These are phyloP conservation scores for Candida gorgasii DNA, from an alignment of 805 yeast species.

Conservation along the genomic window DNA sequence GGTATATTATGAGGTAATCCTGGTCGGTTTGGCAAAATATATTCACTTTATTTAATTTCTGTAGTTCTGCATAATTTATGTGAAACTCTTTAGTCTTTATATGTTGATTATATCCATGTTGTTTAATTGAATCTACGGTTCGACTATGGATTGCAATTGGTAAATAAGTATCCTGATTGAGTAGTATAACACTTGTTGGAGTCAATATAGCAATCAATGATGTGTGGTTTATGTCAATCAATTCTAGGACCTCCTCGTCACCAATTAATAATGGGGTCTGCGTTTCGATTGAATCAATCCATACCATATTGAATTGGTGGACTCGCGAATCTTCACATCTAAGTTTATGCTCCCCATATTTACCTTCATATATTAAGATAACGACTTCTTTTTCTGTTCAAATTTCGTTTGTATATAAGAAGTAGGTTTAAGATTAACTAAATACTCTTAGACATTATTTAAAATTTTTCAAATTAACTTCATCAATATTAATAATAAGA, in stretches of 20 bases:
- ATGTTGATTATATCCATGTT: constrained; percentile 47
- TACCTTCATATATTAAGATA: too few relatives aligned
- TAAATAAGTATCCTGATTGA: constrained; percentile 32
- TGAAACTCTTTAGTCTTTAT: constrained; percentile 40
- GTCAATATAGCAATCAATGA: constrained; percentile 33
- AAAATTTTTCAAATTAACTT: neutral
- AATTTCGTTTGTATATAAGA: too few relatives aligned
- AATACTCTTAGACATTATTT: too few relatives aligned
- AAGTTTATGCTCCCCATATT: too few relatives aligned
- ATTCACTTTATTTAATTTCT: constrained; percentile 23
- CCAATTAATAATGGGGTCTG: constrained; percentile 27
- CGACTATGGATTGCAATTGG: constrained; percentile 52
- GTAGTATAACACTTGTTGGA: constrained; percentile 24
- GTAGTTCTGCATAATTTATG: constrained; percentile 36
- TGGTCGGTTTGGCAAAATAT: constrained; percentile 43
- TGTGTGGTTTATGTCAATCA: constrained; percentile 28
- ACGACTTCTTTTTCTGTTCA: too few relatives aligned
- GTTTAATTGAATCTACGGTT: constrained; percentile 41
- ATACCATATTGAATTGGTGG: constrained; percentile 28
- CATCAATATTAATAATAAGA: neutral
- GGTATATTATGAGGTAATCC: constrained; percentile 45
- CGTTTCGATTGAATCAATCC: constrained; percentile 35
- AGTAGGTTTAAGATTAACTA: too few relatives aligned
- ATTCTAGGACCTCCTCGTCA: constrained; percentile 20
- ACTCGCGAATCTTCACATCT: neutral